Conservation (phyloP, 345 rosid species). For the Hibiscus mutabilis region DNA sequence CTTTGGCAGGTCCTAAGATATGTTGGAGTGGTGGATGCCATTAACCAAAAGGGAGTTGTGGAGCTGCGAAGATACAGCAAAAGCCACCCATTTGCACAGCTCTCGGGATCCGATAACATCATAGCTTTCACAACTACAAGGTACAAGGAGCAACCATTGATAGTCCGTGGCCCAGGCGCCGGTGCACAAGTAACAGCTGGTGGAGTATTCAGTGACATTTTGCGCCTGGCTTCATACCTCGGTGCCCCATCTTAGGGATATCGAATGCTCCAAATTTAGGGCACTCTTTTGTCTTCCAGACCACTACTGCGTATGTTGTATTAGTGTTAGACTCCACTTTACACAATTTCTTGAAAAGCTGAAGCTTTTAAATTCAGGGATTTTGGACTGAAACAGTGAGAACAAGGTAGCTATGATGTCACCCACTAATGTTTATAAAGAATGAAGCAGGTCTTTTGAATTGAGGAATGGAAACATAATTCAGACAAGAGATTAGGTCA, state of each 20-base stretch:
- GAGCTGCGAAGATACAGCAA: constrained; percentile 70
- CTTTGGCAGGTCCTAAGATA: constrained; percentile 68
- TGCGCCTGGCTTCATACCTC: constrained; percentile 83
- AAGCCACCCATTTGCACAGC: constrained; percentile 87
- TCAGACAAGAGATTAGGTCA: not conserved
- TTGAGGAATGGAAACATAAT: not conserved
- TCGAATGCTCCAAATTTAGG: not conserved
- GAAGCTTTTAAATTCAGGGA: not conserved
- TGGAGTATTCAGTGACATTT: constrained; percentile 84
- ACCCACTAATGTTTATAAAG: not conserved
- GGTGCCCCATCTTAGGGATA: constrained; percentile 80
- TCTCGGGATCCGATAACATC: constrained; percentile 86
- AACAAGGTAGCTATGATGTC: not conserved
- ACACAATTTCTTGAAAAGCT: not conserved
- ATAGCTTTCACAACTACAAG: constrained; percentile 92
- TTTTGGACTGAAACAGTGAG: not conserved
- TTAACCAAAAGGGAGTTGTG: constrained; percentile 54
- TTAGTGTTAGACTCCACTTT: not conserved
- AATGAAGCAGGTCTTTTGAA: not conserved
- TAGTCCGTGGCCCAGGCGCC: constrained; percentile 97
- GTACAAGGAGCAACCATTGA: constrained; percentile 84
- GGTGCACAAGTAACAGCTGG: constrained; percentile 99
- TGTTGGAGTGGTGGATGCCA: constrained; percentile 85
- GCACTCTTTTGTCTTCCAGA: not conserved
- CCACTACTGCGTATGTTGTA: not conserved